Evolutionary conservation across 2,329 filamentous ascomycete species (phyloP).

Genomic region (Dactylonectria macrodidyma): DNA sequence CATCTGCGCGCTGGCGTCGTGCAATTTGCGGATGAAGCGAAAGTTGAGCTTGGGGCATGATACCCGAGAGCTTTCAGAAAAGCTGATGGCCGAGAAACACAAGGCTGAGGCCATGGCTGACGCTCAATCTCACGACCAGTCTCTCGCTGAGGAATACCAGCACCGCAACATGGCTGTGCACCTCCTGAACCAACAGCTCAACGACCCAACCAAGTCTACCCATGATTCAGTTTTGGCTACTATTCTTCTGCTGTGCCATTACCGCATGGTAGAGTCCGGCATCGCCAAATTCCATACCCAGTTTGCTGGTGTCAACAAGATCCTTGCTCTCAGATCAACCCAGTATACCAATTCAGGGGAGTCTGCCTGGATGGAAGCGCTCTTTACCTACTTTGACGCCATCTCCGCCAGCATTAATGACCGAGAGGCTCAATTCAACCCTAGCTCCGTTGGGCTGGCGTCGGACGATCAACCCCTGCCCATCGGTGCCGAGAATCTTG

Average conservation of each 20-base stretch:
- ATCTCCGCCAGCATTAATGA: conserved; percentile 94
- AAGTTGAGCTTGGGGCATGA: conserved; percentile 74
- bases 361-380: conserved; percentile 90
- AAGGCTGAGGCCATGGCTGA: conserved; percentile 61
- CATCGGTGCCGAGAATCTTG: conserved; percentile 83
- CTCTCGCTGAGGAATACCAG: conserved; percentile 84
- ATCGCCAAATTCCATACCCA: conserved; percentile 95
- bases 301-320: conserved; percentile 92
- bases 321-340: conserved; percentile 80
- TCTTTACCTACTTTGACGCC: conserved; percentile 96
- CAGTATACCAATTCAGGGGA: conserved; percentile 69
- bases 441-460: conserved; percentile 72
- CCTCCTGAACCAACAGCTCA: conserved; percentile 86
- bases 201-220: conserved; percentile 80
- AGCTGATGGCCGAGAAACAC: conserved; percentile 63
- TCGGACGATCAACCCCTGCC: conserved; percentile 66
- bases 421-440: conserved; percentile 85
- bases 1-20: conserved; percentile 89
- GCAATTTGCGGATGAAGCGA: conserved; percentile 90
- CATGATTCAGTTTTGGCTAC: conserved; percentile 92
- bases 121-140: conserved; percentile 72
- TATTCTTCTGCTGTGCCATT: conserved; percentile 89
- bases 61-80: conserved; percentile 64
- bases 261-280: conserved; percentile 93
- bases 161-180: conserved; percentile 86